phyloP scores from a whole-genome alignment of 2,329 filamentous ascomycete genomes.

The Clathrospora elynae region DNA sequence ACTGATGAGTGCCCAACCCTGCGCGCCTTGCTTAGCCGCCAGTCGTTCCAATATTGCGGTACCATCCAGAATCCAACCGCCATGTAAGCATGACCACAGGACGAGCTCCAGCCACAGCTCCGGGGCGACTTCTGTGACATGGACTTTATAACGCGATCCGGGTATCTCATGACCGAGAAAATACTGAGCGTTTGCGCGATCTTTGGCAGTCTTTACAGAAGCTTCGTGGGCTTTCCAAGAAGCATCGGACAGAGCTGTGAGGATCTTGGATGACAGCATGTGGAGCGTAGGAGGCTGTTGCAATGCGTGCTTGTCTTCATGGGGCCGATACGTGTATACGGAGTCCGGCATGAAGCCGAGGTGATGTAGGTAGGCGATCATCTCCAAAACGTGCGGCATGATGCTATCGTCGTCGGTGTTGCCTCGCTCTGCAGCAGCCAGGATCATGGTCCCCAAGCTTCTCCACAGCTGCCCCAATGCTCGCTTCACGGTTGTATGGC shows the following conservation, averaged over 20 bases:
- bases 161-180: conserved; percentile 53
- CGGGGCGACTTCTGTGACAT: conserved; percentile 49
- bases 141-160: conserved; percentile 50
- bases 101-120: conserved; percentile 60
- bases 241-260: conserved; percentile 57
- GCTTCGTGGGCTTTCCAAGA: conserved; percentile 56
- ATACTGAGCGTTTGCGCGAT: conserved; percentile 45
- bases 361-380: conserved; percentile 56
- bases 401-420: conserved; percentile 31
- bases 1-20: conserved; percentile 44
- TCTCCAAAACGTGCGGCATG: conserved; percentile 53
- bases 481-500: conserved; percentile 35
- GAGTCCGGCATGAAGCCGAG: conserved; percentile 53
- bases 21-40: conserved; percentile 24
- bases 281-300: conserved; percentile 56
- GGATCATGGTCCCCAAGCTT: conserved; percentile 53
- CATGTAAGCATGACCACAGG: conserved; percentile 57
- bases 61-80: conserved; percentile 54
- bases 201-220: conserved; percentile 33
- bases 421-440: conserved; percentile 39
- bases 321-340: conserved; percentile 50
- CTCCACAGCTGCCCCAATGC: conserved; percentile 55
- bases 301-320: conserved; percentile 44
- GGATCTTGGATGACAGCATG: conserved; percentile 54
- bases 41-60: conserved; percentile 46